phyloP scores from a whole-genome alignment of 2,329 filamentous ascomycete species.

The Gaeumannomyces tritici region DNA sequence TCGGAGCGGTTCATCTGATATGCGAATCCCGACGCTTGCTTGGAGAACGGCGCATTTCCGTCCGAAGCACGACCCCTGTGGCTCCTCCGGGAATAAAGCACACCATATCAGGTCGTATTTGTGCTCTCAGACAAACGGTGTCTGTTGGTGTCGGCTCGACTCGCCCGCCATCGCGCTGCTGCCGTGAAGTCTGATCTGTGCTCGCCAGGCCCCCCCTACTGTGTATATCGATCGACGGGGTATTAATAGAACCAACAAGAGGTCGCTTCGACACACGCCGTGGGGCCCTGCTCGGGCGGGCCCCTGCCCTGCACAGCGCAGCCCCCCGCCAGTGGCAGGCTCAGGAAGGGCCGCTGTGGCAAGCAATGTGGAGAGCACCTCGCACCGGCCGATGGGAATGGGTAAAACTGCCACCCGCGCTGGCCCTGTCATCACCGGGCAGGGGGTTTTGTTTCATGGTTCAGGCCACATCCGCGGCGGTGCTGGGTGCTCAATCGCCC shows the following conservation, averaged over 20 bases:
- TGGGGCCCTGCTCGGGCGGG: neutral
- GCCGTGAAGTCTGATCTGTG: neutral
- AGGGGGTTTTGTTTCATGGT: neutral
- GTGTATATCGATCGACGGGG: too few relatives aligned
- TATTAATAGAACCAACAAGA: neutral
- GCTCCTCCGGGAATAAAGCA: too few relatives aligned
- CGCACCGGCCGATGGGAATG: neutral
- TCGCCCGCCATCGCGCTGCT: too few relatives aligned
- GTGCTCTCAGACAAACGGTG: neutral
- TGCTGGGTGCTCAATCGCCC: neutral
- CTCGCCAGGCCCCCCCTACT: neutral
- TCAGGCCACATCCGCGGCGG: neutral
- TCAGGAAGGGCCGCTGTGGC: neutral
- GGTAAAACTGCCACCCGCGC: neutral
- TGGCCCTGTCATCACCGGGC: neutral
- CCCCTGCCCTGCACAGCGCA: neutral
- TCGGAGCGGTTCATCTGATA: too few relatives aligned
- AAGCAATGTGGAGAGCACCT: neutral
- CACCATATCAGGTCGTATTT: neutral
- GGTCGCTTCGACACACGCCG: neutral
- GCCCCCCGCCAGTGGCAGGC: neutral
- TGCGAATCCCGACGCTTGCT: too few relatives aligned
- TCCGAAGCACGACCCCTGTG: too few relatives aligned
- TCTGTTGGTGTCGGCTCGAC: too few relatives aligned
- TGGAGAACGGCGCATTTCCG: too few relatives aligned